phyloP scores from a whole-genome alignment of 106 monocot genomes.

The Dendrobium huoshanense region DNA sequence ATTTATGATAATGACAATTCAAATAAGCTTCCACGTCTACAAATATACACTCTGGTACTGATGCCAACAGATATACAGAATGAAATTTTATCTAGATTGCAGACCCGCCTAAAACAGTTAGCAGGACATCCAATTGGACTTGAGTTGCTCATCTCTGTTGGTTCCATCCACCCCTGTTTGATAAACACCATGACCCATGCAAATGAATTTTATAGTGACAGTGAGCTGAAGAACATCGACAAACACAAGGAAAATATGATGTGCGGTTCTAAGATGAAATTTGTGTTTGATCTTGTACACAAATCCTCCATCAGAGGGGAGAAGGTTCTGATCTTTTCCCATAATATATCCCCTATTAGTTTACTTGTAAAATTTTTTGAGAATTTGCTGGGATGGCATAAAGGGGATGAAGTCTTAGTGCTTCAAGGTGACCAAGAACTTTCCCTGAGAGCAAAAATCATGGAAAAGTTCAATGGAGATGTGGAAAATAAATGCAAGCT shows the following conservation, averaged over 20 bases:
- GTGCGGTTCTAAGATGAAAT: conserved; percentile 52
- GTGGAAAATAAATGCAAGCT: conserved; percentile 33
- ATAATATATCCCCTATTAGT: conserved; percentile 55
- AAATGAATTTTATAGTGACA: conserved; percentile 24
- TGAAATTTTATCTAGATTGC: conserved; percentile 37
- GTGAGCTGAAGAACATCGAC: conserved; percentile 37
- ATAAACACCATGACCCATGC: conserved; percentile 36
- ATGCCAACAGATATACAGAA: conserved; percentile 36
- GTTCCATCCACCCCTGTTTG: conserved; percentile 66
- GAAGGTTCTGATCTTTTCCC: conserved; percentile 66
- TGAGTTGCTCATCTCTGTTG: conserved; percentile 50
- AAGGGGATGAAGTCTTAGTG: conserved; percentile 47
- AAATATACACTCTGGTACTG: conserved; percentile 46
- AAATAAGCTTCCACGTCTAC: conserved; percentile 47
- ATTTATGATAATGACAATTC: conserved; percentile 31
- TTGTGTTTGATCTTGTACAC: conserved; percentile 58
- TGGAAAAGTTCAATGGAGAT: conserved; percentile 62
- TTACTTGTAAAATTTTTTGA: conserved; percentile 42
- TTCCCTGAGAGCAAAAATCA: conserved; percentile 33
- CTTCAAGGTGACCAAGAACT: conserved; percentile 69
- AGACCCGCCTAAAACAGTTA: conserved; percentile 15
- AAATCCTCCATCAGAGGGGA: conserved; percentile 44
- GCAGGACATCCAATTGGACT: conserved; percentile 40
- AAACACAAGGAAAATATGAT: conserved; percentile 23
- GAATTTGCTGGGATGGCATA: conserved; percentile 37